A percentile compares a stretch with the other conserved stretches of the same genome.
These are phyloP conservation scores for Phytophthora boehmeriae DNA, from an alignment of 352 stramenopile genomes.

Conservation along the genomic window DNA sequence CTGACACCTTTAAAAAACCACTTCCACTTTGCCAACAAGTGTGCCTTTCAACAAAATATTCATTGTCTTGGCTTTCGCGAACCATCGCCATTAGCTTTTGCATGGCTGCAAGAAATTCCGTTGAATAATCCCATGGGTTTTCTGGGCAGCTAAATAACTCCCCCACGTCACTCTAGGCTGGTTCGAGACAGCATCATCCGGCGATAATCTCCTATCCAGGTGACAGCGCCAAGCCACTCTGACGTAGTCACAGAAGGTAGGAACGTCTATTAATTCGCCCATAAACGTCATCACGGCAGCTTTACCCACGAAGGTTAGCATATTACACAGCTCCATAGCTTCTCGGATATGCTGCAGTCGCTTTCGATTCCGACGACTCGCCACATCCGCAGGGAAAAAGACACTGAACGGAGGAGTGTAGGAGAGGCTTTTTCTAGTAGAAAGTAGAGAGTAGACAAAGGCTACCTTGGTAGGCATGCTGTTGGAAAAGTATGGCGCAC, in stretches of 20 bases:
- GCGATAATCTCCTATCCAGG: constrained; percentile 12
- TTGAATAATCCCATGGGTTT: constrained; percentile 17
- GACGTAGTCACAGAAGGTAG: not conserved
- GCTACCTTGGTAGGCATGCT: no score
- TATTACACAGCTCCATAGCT: not conserved
- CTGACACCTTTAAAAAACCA: no score
- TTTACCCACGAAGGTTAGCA: not conserved
- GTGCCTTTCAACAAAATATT: no score
- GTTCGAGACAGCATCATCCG: constrained; percentile 6
- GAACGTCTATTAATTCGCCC: no score
- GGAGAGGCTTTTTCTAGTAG: no score
- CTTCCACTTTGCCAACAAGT: no score
- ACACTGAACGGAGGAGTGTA: no score
- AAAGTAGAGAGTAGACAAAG: no score
- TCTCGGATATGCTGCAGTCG: not conserved
- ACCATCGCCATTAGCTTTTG: constrained; percentile 10
- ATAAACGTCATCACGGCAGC: not conserved
- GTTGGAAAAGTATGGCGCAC: no score
- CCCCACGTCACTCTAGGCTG: constrained; percentile 7
- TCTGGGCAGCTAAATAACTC: constrained; percentile 1
- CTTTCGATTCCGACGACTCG: no score
- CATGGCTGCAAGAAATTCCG: constrained; percentile 7
- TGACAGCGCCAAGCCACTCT: constrained; percentile 17
- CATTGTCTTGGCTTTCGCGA: not conserved
- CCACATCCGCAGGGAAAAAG: no score